phyloP scores from a whole-genome alignment of 1,284 basidiomycete species.

The Trichosporon sp. region DNA sequence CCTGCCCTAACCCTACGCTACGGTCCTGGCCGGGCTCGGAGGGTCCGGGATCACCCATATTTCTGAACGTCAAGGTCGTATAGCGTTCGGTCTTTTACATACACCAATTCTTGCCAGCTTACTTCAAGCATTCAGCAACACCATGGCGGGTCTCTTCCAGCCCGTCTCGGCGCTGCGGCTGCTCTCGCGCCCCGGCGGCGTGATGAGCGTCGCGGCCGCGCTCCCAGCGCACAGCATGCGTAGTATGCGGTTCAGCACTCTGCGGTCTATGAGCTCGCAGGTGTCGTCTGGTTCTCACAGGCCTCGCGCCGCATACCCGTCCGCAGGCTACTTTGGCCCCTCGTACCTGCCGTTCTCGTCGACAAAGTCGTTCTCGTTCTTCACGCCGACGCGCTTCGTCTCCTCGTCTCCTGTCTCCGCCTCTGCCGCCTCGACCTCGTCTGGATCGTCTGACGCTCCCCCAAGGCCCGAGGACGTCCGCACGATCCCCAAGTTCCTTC shows the following conservation, averaged over 20 bases:
- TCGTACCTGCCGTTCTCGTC: constrained; percentile 13
- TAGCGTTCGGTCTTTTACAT: not conserved
- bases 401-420: constrained; percentile 5
- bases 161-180: constrained; percentile 11
- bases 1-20: too few species aligned
- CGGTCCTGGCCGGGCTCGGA: not conserved
- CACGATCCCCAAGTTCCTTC: constrained; percentile 66
- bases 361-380: constrained; percentile 11
- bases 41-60: constrained; percentile 2
- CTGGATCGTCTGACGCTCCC: not conserved
- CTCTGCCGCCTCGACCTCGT: not conserved
- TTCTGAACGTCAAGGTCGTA: not conserved
- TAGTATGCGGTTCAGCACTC: not conserved
- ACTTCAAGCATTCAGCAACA: not conserved
- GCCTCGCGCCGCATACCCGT: not conserved
- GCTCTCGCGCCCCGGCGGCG: not conserved
- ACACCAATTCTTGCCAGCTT: not conserved
- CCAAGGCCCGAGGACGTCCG: constrained; percentile 50
- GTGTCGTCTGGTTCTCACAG: not conserved
- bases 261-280: not conserved
- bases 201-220: too few species aligned
- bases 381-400: constrained; percentile 13
- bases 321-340: constrained; percentile 12
- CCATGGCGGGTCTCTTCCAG: constrained; percentile 11
- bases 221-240: not conserved